Conservation (phyloP, 2,329 filamentous ascomycete genomes). For the Penicillium rolfsii region DNA sequence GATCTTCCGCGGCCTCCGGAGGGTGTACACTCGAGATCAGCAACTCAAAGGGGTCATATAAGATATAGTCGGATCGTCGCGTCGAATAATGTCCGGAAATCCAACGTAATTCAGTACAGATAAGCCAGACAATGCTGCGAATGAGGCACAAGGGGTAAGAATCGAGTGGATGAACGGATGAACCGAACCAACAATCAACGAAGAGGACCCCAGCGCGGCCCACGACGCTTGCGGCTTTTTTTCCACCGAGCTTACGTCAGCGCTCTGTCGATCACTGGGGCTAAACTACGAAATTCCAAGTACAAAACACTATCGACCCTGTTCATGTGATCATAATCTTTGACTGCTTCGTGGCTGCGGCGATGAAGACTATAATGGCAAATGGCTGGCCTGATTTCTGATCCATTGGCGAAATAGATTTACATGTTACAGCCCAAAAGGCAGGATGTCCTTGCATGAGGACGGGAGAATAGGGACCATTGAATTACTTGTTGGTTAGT, state of each 20-base stretch:
- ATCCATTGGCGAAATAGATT: not conserved
- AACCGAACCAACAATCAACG: not conserved
- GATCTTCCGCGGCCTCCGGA: constrained; percentile 14
- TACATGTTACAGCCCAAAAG: too few species aligned
- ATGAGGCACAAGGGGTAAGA: constrained; percentile 1
- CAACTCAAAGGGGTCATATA: not conserved
- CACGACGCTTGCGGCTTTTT: constrained; percentile 18
- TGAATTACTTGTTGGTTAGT: not conserved
- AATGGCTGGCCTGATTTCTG: not conserved
- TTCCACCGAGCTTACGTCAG: constrained; percentile 11
- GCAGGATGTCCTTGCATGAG: not conserved
- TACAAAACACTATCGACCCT: not conserved
- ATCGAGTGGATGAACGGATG: not conserved
- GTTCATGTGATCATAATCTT: not conserved
- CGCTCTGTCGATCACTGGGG: constrained; percentile 5
- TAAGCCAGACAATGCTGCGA: not conserved
- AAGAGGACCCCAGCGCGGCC: constrained; percentile 3
- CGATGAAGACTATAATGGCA: not conserved
- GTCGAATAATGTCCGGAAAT: not conserved
- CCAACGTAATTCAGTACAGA: not conserved
- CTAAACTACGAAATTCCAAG: not conserved
- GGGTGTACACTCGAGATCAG: constrained; percentile 11
- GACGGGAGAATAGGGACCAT: not conserved
- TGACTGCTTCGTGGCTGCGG: not conserved
- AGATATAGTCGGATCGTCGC: not conserved